A percentile compares a stretch with the other conserved stretches of the same genome.
phyloP scores from a whole-genome alignment of 495 filamentous ascomycete species.

The Tuber melanosporum region DNA sequence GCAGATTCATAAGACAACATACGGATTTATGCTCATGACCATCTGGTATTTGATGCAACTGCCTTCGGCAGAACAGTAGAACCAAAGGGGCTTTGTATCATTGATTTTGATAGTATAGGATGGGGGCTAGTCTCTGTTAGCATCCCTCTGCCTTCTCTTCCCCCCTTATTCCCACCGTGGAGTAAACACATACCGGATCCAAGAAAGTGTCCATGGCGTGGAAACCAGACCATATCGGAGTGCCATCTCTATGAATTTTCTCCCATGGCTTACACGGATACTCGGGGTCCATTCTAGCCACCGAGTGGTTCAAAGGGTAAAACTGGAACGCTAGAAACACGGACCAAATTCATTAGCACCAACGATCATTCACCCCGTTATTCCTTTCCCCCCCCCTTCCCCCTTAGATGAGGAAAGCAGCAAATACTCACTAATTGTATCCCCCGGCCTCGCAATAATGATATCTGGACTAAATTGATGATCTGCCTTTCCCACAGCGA shows the following conservation, averaged over 20 bases:
- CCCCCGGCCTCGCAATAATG: conserved; percentile 11
- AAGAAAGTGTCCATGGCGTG: conserved; percentile 33
- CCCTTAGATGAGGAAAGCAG: neutral
- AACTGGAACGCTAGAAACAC: conserved; percentile 45
- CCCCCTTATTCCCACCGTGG: neutral
- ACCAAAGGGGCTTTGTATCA: conserved; percentile 48
- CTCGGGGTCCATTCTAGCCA: conserved; percentile 46
- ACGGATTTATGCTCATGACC: conserved; percentile 48
- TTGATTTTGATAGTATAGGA: conserved; percentile 47
- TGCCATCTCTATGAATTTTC: conserved; percentile 30
- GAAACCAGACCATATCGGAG: conserved; percentile 46
- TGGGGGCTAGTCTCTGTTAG: conserved; percentile 40
- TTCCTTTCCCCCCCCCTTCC: neutral
- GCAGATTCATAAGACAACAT: conserved; percentile 3
- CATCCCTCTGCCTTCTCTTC: neutral
- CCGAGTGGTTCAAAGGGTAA: conserved; percentile 51
- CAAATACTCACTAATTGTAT: conserved; percentile 22
- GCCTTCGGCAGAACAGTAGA: conserved; percentile 48
- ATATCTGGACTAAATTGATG: conserved; percentile 16
- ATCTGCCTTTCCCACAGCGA: conserved; percentile 18
- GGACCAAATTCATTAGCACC: neutral
- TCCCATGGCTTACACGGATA: conserved; percentile 51
- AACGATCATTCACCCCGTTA: neutral
- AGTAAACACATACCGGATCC: conserved; percentile 20
- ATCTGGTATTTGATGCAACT: conserved; percentile 47